Evolutionary conservation across 257 asterid species (phyloP), one percentile per base, ranked within the genome.

Genomic region (Gentiana dahurica): DNA sequence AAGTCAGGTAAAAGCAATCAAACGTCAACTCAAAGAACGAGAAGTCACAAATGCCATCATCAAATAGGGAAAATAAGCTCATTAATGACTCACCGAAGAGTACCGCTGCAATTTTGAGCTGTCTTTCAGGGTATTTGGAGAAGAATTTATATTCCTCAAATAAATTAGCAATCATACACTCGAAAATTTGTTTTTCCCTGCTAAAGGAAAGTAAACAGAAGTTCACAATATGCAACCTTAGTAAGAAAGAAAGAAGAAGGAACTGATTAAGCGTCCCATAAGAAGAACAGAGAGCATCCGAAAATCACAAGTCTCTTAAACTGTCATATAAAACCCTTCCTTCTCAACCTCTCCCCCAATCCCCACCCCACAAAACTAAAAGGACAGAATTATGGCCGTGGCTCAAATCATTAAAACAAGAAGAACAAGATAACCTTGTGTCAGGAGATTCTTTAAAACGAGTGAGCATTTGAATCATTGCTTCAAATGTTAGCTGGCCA

Each of bases 81-180:
- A 58, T 50, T 12, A 74, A 39, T 64, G 72, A 53, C 95, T 80
- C 70, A 90, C 95, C 97, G 61, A 84, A 84, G 38, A 90, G 83
- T 75, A 75, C 66, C 37, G 95, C 95, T 39, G 97, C 95, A 64
- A 84, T 75, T 70, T 64, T 80, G 71, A 90, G 84, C 81, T 90
- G 95, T 73, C 75, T 77, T n/a, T 86, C 95, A 64, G 97, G 97
- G 68, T 84, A 90, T 69, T 84, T 86, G 67, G 83, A 65, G 72
- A 90, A 81, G 68, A 84, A 90, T 41, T 85, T 81, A 82, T 79
- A 91, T 67, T 91, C 96, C 73, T 92, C 97, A 69, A 88, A 85
- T 55, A 92, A 80, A 61, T 86, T 88, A 39, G 79, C 87, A 13
- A 88, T 80, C 94, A 88, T 81, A 79, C 87, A 92, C 58, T 88